A percentile compares a stretch with the other conserved stretches of the same genome.
These are phyloP conservation scores for Phytopythium mirpurense DNA, from an alignment of 352 stramenopile species.

Conservation along the genomic window DNA sequence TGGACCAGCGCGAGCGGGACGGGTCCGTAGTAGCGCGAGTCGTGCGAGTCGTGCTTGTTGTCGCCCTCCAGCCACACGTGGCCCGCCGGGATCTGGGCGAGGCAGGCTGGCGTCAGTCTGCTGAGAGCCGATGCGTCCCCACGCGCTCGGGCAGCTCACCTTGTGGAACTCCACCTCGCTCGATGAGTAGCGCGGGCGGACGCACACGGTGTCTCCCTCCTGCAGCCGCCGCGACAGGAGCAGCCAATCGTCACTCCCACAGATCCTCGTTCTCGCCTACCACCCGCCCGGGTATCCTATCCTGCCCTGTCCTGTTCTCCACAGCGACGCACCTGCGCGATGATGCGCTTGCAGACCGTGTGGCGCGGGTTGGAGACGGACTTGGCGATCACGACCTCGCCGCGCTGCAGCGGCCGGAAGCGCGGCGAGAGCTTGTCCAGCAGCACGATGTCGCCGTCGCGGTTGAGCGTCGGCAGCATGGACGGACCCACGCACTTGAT, in stretches of 20 bases:
- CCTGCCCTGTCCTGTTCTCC: no score
- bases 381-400: conserved; percentile 87
- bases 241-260: no score
- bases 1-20: conserved; percentile 90
- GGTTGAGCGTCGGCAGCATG: conserved; percentile 90
- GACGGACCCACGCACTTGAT: conserved; percentile 87
- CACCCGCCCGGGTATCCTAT: no score
- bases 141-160: conserved; percentile 12
- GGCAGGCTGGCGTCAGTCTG: neutral
- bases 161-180: conserved; percentile 75
- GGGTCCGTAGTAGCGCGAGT: conserved; percentile 94
- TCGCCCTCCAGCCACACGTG: conserved; percentile 97
- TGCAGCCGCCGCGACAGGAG: conserved; percentile 2
- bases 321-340: conserved; percentile 39
- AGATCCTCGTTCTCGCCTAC: no score
- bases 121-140: no score
- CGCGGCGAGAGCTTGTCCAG: conserved; percentile 84
- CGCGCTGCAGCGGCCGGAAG: conserved; percentile 53
- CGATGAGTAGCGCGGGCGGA: conserved; percentile 60
- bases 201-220: conserved; percentile 79
- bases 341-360: conserved; percentile 89
- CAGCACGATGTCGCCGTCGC: conserved; percentile 86
- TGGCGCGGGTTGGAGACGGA: conserved; percentile 80
- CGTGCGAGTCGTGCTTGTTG: conserved; percentile 94
- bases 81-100: conserved; percentile 70